phyloP scores from a whole-genome alignment of 1,139 yeast genomes.

The Geotrichum aggregatum region DNA sequence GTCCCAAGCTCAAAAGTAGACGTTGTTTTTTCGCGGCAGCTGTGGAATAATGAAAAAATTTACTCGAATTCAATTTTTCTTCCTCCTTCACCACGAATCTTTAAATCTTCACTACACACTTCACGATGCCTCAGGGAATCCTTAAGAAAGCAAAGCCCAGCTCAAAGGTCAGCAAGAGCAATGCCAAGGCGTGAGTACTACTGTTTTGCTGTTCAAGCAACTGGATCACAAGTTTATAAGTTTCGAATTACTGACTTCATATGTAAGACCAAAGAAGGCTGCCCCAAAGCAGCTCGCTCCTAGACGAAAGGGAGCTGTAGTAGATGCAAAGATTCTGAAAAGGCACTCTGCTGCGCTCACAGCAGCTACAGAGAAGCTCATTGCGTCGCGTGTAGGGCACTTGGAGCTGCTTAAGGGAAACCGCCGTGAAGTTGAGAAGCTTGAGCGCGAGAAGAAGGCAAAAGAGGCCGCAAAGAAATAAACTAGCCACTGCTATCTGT shows the following conservation, averaged over 20 bases:
- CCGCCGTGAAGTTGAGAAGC: conserved; percentile 73
- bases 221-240: not conserved
- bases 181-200: conserved; percentile 18
- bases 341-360: conserved; percentile 65
- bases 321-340: conserved; percentile 49
- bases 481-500: not conserved
- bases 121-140: conserved; percentile 65
- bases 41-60: no score
- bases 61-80: no score
- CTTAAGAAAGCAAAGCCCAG: conserved; percentile 38
- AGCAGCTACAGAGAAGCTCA: conserved; percentile 72
- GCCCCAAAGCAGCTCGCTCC: conserved; percentile 75
- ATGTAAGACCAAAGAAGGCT: conserved; percentile 61
- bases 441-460: conserved; percentile 34
- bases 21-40: no score
- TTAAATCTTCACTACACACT: no score
- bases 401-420: conserved; percentile 86
- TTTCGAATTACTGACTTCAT: no score
- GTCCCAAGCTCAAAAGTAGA: conserved; percentile 68
- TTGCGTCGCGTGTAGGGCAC: conserved; percentile 92
- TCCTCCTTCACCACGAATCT: no score
- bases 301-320: conserved; percentile 50
- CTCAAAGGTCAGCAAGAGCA: conserved; percentile 29
- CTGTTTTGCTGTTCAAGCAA: no score
- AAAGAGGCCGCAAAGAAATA: conserved; percentile 16